Evolutionary conservation across 2,329 filamentous ascomycete species (phyloP), one percentile per base, ranked within the genome.

Genomic region (Biscogniauxia mediterranea): DNA sequence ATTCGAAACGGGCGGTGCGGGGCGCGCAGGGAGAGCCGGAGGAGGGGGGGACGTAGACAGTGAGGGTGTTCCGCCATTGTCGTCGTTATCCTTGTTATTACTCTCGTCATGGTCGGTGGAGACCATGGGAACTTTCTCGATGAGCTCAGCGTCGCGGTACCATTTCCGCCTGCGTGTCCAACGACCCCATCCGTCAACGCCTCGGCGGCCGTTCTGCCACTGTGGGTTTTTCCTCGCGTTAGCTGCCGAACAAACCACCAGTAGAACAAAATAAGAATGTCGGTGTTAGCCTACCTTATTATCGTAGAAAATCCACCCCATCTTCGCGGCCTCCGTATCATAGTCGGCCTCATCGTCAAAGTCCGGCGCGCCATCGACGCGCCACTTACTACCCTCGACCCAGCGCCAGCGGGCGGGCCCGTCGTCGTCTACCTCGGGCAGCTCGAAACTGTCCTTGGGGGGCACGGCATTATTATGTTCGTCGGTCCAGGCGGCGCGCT

Each of bases 271-370:
- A 56, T n/a, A 9, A 55, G 23, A 68, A 6, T 32, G 7, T 2
- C 28, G 11, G 11, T 32, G 11, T 32, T 1, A 4, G 7, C 79
- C 63, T 78, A 92, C 92, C 87, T 97, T 97, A 74, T 94, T 98
- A 72, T 99, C 95, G 73, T 97, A 99, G 76, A 95, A 99, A 46
- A 97, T 92, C 95, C 95, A 99, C 1, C 93, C 95, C 68, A 89
- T 85, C 70, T 78, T 87, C 3, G 85, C 89, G 23, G 88, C 83
- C 1, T 85, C 80, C 2, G 81, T 80, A 58, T 87, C 85, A 65
- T 84, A 85, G 62, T 81, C 85, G 73, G 73, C 79, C 57, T 71
- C 79, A 57, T 71, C 79, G 70, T 67, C 77, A 72, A 73, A 77
- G 70, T 87, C 85, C 0, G 82, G 75, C 1, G 86, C 86, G 0